Evolutionary conservation across 163 green algal genomes (phyloP).

Genomic region (Volvox carteri): DNA sequence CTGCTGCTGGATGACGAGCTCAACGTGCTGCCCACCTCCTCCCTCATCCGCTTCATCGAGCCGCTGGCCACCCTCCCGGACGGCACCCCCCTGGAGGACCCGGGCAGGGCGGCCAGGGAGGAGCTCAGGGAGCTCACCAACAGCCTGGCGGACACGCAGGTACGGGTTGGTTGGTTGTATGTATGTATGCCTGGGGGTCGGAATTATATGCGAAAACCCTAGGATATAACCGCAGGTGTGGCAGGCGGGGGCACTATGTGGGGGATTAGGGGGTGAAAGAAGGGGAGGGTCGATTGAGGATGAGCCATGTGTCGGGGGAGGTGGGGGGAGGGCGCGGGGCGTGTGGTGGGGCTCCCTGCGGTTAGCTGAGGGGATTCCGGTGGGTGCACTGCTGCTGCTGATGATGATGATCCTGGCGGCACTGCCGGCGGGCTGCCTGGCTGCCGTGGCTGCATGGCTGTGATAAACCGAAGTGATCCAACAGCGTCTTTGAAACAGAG

Average conservation of each 20-base stretch:
- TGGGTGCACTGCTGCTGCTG: too few species aligned
- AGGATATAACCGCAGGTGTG: too few species aligned
- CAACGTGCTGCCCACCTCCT: slow-evolving; percentile 96
- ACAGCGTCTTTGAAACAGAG: too few species aligned
- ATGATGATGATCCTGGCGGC: too few species aligned
- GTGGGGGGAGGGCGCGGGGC: background rate
- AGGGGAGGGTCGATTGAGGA: background rate
- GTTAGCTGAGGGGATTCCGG: background rate
- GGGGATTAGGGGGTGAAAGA: background rate
- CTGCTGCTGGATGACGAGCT: slow-evolving; percentile 99
- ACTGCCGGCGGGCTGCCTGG: too few species aligned
- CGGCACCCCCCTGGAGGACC: slow-evolving; percentile 67
- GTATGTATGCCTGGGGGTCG: too few species aligned
- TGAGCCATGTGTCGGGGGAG: background rate
- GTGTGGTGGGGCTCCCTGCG: too few species aligned
- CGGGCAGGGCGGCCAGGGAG: slow-evolving; percentile 51
- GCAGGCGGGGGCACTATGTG: background rate
- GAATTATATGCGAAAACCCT: too few species aligned
- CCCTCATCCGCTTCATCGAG: slow-evolving; percentile 80
- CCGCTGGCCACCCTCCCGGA: slow-evolving; percentile 77
- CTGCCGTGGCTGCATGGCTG: too few species aligned
- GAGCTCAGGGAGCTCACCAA: slow-evolving; percentile 91
- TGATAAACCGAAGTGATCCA: too few species aligned
- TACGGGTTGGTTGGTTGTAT: too few species aligned
- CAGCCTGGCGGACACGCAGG: slow-evolving; percentile 90